Conservation (phyloP, 208 protist species). For the Leishmania arabica region DNA sequence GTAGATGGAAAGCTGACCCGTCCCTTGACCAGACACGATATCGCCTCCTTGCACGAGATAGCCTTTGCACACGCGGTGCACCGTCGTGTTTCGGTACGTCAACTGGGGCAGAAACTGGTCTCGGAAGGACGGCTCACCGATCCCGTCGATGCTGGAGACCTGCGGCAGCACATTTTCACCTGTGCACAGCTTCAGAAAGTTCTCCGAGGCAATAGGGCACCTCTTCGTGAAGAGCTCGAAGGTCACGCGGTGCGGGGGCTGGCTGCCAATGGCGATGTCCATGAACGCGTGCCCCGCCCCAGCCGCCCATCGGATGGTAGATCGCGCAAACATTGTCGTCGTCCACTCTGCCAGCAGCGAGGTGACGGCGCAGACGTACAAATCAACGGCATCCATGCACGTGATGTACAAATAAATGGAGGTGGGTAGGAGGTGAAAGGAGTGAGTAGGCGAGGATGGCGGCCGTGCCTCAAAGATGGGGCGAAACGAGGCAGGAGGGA, state of each 20-base stretch:
- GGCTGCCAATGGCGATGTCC: conserved; percentile 68
- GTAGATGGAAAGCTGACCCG: conserved; percentile 97
- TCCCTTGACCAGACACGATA: conserved; percentile 85
- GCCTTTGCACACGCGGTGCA: conserved; percentile 92
- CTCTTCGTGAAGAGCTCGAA: conserved; percentile 83
- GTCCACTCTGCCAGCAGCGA: background rate
- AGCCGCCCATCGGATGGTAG: conserved; percentile 25
- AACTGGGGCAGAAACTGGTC: conserved; percentile 88
- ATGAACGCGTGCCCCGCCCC: conserved; percentile 62
- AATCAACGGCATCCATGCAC: background rate
- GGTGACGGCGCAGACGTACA: background rate
- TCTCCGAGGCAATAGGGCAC: conserved; percentile 79
- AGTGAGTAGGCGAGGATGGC: background rate
- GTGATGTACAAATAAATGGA: background rate
- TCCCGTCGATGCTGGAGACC: conserved; percentile 53
- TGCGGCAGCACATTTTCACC: conserved; percentile 77
- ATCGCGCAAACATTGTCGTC: conserved; percentile 48
- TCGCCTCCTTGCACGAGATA: conserved; percentile 95
- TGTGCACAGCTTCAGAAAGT: conserved; percentile 91
- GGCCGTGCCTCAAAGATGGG: background rate
- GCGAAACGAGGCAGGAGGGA: background rate
- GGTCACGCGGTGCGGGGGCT: conserved; percentile 56
- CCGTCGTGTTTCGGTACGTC: conserved; percentile 86
- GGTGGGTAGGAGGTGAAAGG: background rate
- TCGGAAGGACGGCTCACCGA: conserved; percentile 68